These are phyloP conservation scores for Penicillium sp. DNA, from an alignment of 2,329 filamentous ascomycete species.

Conservation along the genomic window DNA sequence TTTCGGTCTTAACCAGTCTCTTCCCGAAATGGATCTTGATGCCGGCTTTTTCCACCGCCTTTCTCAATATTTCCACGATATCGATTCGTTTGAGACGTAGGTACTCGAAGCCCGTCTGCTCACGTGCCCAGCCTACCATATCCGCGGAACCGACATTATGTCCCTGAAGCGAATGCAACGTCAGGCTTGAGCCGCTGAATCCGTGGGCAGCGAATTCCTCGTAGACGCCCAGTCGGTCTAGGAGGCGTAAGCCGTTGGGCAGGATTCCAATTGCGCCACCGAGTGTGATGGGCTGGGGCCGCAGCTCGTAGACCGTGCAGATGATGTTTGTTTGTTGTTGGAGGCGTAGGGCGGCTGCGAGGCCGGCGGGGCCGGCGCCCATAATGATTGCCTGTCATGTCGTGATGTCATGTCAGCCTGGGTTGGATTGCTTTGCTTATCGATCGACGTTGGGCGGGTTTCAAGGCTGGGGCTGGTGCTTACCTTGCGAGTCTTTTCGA, in stretches of 20 bases:
- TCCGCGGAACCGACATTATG: constrained; percentile 19
- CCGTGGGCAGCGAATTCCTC: constrained; percentile 22
- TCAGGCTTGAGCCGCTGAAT: constrained; percentile 15
- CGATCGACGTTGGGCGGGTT: too few species aligned
- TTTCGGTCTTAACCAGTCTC: constrained; percentile 22
- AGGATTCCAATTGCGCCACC: constrained; percentile 32
- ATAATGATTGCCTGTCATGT: constrained; percentile 16
- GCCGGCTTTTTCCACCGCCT: constrained; percentile 19
- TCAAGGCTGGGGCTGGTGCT: not conserved
- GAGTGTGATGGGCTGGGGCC: constrained; percentile 29
- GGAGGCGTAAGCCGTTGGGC: constrained; percentile 32
- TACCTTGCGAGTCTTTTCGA: constrained; percentile 1
- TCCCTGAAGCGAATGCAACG: constrained; percentile 25
- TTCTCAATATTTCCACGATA: constrained; percentile 28
- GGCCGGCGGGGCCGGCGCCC: constrained; percentile 16
- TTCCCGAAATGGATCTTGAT: constrained; percentile 30
- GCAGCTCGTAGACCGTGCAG: constrained; percentile 30
- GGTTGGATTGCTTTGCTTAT: not conserved
- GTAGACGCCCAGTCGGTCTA: constrained; percentile 27
- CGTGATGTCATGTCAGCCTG: not conserved
- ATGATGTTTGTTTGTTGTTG: constrained; percentile 18
- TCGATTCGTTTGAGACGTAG: constrained; percentile 31
- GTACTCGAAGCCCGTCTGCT: constrained; percentile 31
- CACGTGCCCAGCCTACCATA: constrained; percentile 13
- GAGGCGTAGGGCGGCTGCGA: constrained; percentile 14